Evolutionary conservation across 192 early-diverging fungal species (phyloP).

Genomic region (Mortierella alpina): DNA sequence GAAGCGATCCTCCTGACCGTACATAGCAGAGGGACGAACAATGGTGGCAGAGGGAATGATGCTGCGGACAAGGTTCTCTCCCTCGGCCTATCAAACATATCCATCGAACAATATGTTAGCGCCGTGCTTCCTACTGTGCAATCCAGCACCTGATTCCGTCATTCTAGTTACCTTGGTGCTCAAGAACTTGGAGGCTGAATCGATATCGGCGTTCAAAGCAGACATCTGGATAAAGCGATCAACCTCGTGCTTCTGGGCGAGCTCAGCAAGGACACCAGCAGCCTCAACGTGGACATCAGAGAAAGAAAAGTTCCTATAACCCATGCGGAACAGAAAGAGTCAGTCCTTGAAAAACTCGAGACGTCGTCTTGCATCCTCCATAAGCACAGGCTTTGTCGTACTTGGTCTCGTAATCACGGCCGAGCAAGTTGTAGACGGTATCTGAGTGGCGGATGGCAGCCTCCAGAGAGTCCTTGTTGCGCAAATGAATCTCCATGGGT

Average conservation of each 20-base stretch:
- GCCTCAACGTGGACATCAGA: conserved; percentile 88
- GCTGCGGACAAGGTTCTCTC: conserved; percentile 89
- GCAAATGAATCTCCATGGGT: conserved; percentile 89
- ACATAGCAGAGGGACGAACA: conserved; percentile 90
- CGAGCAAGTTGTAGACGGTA: conserved; percentile 95
- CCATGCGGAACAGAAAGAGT: neutral
- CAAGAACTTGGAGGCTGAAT: conserved; percentile 82
- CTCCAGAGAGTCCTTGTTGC: conserved; percentile 85
- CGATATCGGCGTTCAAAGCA: conserved; percentile 79
- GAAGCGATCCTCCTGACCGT: conserved; percentile 93
- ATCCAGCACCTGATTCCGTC: neutral
- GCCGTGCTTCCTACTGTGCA: neutral
- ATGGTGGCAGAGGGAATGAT: conserved; percentile 94
- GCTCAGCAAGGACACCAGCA: conserved; percentile 82
- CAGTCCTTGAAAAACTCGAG: neutral
- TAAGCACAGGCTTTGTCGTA: conserved; percentile 37
- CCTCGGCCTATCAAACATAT: conserved; percentile 71
- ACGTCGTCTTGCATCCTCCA: neutral
- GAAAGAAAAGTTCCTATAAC: conserved; percentile 89
- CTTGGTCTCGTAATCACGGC: conserved; percentile 92
- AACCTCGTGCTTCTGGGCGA: conserved; percentile 83
- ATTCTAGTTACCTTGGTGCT: conserved; percentile 78
- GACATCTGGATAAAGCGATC: conserved; percentile 91
- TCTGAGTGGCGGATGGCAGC: conserved; percentile 93
- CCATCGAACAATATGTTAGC: too few relatives aligned